Evolutionary conservation across 108 stramenopile genomes (phyloP).

Genomic region (Asterionellopsis glacialis): DNA sequence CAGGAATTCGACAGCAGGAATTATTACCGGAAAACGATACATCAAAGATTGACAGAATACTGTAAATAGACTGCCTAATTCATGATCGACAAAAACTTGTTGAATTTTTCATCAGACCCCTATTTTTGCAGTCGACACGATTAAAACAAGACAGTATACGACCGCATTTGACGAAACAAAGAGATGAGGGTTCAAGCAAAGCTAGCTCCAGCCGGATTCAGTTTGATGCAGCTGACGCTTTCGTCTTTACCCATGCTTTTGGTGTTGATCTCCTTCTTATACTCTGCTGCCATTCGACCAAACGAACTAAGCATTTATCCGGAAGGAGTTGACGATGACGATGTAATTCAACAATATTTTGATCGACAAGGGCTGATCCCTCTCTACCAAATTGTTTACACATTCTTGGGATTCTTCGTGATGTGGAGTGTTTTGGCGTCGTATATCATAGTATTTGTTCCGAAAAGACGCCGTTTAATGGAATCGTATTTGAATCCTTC

Average conservation of each 20-base stretch:
- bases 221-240: too few relatives aligned
- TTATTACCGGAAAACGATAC: too few relatives aligned
- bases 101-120: too few relatives aligned
- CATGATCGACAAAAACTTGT: too few relatives aligned
- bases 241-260: conserved; percentile 53
- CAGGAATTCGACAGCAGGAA: too few relatives aligned
- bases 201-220: too few relatives aligned
- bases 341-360: conserved; percentile 1
- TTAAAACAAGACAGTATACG: too few relatives aligned
- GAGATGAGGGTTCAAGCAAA: too few relatives aligned
- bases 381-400: conserved; percentile 51
- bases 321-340: conserved; percentile 11
- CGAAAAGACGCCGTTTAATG: conserved; percentile 47
- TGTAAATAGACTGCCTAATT: too few relatives aligned
- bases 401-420: conserved; percentile 40
- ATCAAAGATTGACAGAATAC: too few relatives aligned
- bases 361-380: conserved; percentile 7
- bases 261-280: conserved; percentile 62
- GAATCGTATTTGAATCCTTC: conserved; percentile 46
- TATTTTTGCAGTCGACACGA: too few relatives aligned
- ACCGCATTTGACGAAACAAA: too few relatives aligned
- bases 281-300: conserved; percentile 36
- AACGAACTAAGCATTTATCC: conserved; percentile 8
- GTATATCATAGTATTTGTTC: conserved; percentile 52
- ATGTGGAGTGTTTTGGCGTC: conserved; percentile 32